Base-by-base conservation (phyloP, 768 basidiomycete genomes). In the Coprinopsis strossmayeri region DNA sequence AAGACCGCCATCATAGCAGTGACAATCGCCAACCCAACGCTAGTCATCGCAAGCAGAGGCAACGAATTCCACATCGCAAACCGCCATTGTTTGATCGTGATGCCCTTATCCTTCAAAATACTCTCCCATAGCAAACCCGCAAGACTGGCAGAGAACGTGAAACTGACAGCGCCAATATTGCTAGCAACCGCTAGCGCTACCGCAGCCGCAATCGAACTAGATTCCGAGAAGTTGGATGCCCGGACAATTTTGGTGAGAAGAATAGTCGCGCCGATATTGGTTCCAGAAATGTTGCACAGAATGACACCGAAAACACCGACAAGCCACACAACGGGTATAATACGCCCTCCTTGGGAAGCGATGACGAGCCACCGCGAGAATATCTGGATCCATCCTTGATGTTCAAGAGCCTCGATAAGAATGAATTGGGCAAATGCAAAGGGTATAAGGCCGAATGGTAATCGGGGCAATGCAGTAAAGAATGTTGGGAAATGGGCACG, bases 391-490 rank as follows among this genome's bases (percentile, higher is more conserved):
- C 94, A 98, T 23, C 91, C 91, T 50, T 84, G 81, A 52, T 81
- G 74, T 11, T 81, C 73, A 4, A 98, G 75, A 0, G 76, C 87
- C 60, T 94, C 87, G 50, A 95, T 90, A 49, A 98, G 79, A 55
- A 97, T 91, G 68, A 98, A 97, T 65, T 94, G 91, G 0, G 87
- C 84, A 61, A 97, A 92, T 0, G 92, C 89, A 59, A 98, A 98
- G 0, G 91, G 91, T 13, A 96, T 69, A 5, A 96, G 79, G 11
- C 81, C 75, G 51, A 92, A 81, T 0, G 92, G 94, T 0, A 94
- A 71, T 17, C 84, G 77, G 0, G 79, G 74, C 18, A 83, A 66
- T 18, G 81, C 78, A 9, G 77, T 77, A 61, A 76, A 72, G 52
- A 86, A 71, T 1, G 87, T 92, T 0, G 91, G 91, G 61, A 90